Evolutionary conservation across 2,329 filamentous ascomycete genomes (phyloP).

Genomic region (Fusarium sp.): DNA sequence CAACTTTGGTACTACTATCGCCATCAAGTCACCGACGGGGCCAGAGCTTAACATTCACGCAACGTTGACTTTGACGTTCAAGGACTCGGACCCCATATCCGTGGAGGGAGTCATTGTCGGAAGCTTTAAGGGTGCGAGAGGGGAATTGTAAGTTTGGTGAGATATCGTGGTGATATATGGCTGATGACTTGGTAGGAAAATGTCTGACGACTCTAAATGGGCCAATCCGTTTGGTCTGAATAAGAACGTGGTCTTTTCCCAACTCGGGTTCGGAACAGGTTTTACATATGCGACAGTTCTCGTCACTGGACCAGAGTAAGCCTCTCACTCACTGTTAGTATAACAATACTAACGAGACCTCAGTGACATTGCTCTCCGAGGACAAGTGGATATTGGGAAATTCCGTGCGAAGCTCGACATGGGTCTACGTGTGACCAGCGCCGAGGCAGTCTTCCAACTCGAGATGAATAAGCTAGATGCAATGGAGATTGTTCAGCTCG

Average conservation of each 20-base stretch:
- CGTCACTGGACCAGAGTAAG: background rate
- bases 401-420: background rate
- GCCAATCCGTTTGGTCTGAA: background rate
- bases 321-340: fast-evolving
- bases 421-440: background rate
- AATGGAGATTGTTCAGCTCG: background rate
- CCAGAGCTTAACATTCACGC: background rate
- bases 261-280: background rate
- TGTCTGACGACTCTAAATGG: background rate
- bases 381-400: background rate
- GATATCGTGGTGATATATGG: background rate
- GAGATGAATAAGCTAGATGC: background rate
- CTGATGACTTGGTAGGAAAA: background rate
- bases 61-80: background rate
- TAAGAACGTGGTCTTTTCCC: background rate
- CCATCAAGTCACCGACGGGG: background rate
- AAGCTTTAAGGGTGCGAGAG: background rate
- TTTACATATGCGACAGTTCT: background rate
- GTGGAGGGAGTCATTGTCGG: background rate
- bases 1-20: background rate
- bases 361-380: background rate
- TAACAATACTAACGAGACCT: fast-evolving
- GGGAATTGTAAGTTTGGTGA: background rate
- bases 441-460: background rate
- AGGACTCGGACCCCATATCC: background rate